Conservation (phyloP, 768 basidiomycete genomes). For the Lactarius vividus region DNA sequence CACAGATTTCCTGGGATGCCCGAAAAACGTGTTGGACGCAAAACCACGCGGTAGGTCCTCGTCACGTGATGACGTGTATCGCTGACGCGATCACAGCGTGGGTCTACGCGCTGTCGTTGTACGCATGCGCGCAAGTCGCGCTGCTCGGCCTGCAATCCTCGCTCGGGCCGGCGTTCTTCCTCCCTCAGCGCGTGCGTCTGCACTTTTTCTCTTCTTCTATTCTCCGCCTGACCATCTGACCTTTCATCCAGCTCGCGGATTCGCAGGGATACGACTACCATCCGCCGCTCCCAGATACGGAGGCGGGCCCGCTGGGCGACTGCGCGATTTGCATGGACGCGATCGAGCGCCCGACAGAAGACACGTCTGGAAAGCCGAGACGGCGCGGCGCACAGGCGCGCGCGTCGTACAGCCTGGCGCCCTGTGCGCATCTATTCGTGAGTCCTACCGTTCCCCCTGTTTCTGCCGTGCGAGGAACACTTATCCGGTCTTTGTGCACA, state of each 20-base stretch:
- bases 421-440: slow-evolving; percentile 87
- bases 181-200: slow-evolving; percentile 33
- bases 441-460: slow-evolving; percentile 34
- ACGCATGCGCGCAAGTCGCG: slow-evolving; percentile 60
- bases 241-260: slow-evolving; percentile 53
- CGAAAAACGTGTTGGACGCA: slow-evolving; percentile 82
- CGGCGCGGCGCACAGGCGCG: slow-evolving; percentile 9
- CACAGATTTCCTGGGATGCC: slow-evolving; percentile 78
- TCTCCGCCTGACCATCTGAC: background rate
- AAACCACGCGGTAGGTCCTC: slow-evolving; percentile 60
- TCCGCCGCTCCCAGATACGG: slow-evolving; percentile 71
- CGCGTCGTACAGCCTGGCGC: slow-evolving; percentile 72
- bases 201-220: background rate
- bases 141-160: slow-evolving; percentile 70
- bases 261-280: slow-evolving; percentile 80
- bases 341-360: slow-evolving; percentile 40
- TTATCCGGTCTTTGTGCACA: slow-evolving; percentile 1
- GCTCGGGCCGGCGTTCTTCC: slow-evolving; percentile 82
- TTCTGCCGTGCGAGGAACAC: slow-evolving; percentile 1
- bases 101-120: slow-evolving; percentile 56
- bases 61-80: background rate
- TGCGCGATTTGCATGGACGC: slow-evolving; percentile 94
- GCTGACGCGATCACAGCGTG: slow-evolving; percentile 46
- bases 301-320: slow-evolving; percentile 75
- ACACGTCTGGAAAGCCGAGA: slow-evolving; percentile 39